These are phyloP conservation scores for Cryptococcus sp. DNA, from an alignment of 1,284 basidiomycete species.

Conservation along the genomic window DNA sequence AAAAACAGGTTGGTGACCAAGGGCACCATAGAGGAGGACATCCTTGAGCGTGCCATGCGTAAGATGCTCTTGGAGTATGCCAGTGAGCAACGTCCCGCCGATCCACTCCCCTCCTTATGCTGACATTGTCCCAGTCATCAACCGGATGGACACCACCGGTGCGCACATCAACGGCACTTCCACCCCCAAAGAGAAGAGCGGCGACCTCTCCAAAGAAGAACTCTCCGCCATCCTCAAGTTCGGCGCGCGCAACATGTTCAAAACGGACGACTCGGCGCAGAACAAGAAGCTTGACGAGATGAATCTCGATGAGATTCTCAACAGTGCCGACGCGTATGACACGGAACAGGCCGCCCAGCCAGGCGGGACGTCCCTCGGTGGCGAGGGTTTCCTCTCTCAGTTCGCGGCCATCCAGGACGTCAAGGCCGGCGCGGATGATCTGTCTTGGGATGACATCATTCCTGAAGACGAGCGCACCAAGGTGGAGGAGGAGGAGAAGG, in stretches of 20 bases:
- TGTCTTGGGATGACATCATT: constrained; percentile 99
- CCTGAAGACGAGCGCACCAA: constrained; percentile 86
- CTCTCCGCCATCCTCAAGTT: constrained; percentile 98
- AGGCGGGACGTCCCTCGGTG: constrained; percentile 83
- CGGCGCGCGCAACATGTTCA: constrained; percentile 98
- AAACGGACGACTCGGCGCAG: constrained; percentile 89
- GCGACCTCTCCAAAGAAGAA: constrained; percentile 90
- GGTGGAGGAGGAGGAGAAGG: constrained; percentile 71
- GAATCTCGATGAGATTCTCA: constrained; percentile 98
- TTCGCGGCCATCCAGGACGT: constrained; percentile 97
- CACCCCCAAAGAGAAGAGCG: constrained; percentile 75
- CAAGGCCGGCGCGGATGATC: constrained; percentile 72
- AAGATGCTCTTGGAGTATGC: constrained; percentile 99
- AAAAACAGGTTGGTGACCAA: constrained; percentile 73
- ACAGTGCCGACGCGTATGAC: constrained; percentile 94
- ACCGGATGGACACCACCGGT: constrained; percentile 99
- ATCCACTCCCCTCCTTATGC: background rate
- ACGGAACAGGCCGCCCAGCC: constrained; percentile 82
- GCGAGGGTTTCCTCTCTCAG: constrained; percentile 91
- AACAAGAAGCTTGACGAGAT: constrained; percentile 97
- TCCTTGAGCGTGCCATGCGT: constrained; percentile 94
- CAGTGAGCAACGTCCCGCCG: constrained; percentile 62
- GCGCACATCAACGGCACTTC: constrained; percentile 82
- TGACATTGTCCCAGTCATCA: constrained; percentile 69
- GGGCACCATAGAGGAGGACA: constrained; percentile 98